Base-by-base conservation (phyloP, 2,329 filamentous ascomycete species). In the Aspergillus alliaceus region DNA sequence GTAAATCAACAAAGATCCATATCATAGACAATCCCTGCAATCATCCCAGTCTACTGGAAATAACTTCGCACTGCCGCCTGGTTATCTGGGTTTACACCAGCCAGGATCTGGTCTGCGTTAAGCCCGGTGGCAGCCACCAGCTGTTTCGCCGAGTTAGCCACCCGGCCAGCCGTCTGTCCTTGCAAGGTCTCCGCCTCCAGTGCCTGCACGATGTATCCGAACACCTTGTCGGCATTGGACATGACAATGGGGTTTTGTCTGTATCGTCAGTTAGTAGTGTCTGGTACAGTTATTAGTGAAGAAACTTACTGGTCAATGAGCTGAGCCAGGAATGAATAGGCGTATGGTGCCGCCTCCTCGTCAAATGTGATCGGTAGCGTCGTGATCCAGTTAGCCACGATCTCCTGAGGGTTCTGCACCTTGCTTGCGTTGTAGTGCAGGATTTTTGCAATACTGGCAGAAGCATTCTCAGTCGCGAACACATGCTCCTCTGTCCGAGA, bases 381-480 rank as follows among this genome's bases (percentile, higher is more conserved):
- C 63, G 91, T 87, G 49, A 99, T 79, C 95, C 95, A 99, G 71
- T 90, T 88, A n/a, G 82, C 79, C 40, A 91, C 86, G 25, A 97
- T 83, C 35, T 89, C 84, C 69, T 95, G 88, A 50, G 85, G 81
- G 68, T 96, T 91, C 53, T 81, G 81, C 18, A 99, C 87, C 71
- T 90, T 90, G 64, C 82, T 82, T 24, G 86, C 80, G 75, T 96
- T 97, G 79, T 88, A 97, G 72, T 96, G 92, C 63, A 99, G 81
- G 53, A 99, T 93, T 83, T 99, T 99, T 34, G 95, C 95, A 69
- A 99, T 95, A 64, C 91, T 92, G 40, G 95, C 93, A 66, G 91
- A 97, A 6, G 93, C 93, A 71, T 99, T 99, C 78, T 99, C 95
- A 1, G 95, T 98, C 2, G 95, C 95, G 72, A 96, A 99, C 2